A percentile compares a stretch with the other conserved stretches of the same genome.
Evolutionary conservation across 2,329 filamentous ascomycete genomes (phyloP).

Genomic region (Fusarium paranaense): DNA sequence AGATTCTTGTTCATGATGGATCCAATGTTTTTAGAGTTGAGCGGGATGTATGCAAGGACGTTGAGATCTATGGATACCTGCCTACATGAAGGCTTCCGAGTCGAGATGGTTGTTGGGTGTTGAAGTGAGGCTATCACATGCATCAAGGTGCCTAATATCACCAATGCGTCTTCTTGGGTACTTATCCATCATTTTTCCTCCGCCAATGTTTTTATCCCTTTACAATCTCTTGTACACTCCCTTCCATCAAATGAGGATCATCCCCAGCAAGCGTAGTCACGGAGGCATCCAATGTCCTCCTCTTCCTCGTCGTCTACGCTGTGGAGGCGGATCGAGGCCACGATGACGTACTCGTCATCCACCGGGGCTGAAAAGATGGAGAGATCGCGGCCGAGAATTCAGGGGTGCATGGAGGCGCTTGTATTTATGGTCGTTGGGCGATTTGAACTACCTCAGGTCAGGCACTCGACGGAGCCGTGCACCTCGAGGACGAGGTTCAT

Average conservation of each 20-base stretch:
- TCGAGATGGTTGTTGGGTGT: neutral
- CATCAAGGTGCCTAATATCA: neutral
- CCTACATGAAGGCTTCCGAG: neutral
- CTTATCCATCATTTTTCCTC: neutral
- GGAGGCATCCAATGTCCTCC: neutral
- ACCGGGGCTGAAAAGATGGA: neutral
- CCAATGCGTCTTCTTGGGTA: neutral
- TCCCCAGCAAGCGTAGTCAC: neutral
- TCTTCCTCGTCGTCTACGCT: neutral
- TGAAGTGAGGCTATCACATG: neutral
- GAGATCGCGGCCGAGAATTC: neutral
- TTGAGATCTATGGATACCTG: neutral
- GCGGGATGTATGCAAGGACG: neutral
- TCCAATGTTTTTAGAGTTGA: neutral
- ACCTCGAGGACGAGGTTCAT: neutral
- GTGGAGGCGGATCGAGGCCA: neutral
- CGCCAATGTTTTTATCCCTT: neutral
- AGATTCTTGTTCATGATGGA: neutral
- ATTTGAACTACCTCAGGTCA: neutral
- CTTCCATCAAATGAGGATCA: neutral
- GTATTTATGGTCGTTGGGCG: neutral
- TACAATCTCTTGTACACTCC: neutral
- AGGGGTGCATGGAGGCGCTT: neutral
- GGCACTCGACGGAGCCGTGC: neutral
- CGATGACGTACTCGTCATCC: neutral